Conservation (phyloP, 108 stramenopile species). For the Skeletonema costatum region DNA sequence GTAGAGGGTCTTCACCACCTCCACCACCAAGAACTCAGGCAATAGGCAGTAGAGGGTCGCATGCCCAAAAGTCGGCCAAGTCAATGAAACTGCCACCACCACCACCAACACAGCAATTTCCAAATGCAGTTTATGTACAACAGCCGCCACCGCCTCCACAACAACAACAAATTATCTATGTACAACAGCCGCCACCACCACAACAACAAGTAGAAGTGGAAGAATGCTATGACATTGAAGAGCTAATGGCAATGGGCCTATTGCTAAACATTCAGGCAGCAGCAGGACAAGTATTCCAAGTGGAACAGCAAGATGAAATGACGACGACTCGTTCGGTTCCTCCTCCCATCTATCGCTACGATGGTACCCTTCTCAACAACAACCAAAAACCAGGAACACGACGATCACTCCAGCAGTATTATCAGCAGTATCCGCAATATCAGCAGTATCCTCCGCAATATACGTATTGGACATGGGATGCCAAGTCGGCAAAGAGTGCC, state of each 20-base stretch:
- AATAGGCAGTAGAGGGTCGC: neutral
- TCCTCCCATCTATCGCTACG: neutral
- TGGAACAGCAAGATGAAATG: neutral
- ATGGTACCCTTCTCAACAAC: neutral
- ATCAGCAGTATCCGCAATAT: neutral
- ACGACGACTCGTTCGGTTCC: neutral
- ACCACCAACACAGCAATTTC: neutral
- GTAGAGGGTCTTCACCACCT: neutral
- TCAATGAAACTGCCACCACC: neutral
- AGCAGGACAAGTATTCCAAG: neutral
- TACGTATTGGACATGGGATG: neutral
- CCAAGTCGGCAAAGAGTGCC: slow-evolving; percentile 4
- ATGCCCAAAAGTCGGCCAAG: neutral
- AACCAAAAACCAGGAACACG: neutral
- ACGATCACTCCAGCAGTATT: neutral
- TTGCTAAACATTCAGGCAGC: neutral
- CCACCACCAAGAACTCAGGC: too few species aligned
- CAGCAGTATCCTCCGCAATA: neutral
- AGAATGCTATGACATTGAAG: neutral
- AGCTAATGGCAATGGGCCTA: neutral
- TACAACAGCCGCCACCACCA: neutral
- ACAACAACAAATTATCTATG: neutral
- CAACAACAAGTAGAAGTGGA: neutral
- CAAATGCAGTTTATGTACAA: neutral
- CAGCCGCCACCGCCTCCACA: neutral